phyloP scores from a whole-genome alignment of 148 eudicot genomes.

The Rhododendron kiyosumense region DNA sequence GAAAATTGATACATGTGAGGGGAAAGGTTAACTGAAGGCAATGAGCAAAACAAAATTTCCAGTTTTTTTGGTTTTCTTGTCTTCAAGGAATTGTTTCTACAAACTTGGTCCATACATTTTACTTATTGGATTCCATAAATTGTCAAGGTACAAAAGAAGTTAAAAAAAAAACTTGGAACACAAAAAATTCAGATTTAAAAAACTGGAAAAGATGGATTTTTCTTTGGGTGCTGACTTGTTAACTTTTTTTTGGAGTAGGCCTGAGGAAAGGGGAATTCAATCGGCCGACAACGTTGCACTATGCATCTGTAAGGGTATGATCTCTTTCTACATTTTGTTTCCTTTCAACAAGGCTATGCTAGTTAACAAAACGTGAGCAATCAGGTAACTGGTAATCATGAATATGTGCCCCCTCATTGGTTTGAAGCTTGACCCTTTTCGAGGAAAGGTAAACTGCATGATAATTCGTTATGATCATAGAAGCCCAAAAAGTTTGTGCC shows the following conservation, averaged over 20 bases:
- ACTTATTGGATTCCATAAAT: background rate
- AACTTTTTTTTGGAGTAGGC: slow-evolving; percentile 23
- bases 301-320: slow-evolving; percentile 7
- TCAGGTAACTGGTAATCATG: background rate
- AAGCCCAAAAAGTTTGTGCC: background rate
- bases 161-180: background rate
- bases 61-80: background rate
- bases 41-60: background rate
- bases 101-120: background rate
- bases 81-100: background rate
- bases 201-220: background rate
- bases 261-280: slow-evolving; percentile 9
- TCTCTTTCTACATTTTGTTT: background rate
- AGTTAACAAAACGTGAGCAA: background rate
- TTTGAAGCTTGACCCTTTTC: background rate
- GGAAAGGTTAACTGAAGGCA: background rate
- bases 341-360: background rate
- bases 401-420: background rate
- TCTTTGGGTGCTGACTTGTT: background rate
- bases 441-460: background rate
- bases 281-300: slow-evolving; percentile 13
- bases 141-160: background rate
- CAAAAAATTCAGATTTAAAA: background rate
- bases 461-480: background rate
- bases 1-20: background rate